These are phyloP conservation scores for Arthrinium puccinioides DNA, from an alignment of 2,329 filamentous ascomycete species.

Conservation along the genomic window DNA sequence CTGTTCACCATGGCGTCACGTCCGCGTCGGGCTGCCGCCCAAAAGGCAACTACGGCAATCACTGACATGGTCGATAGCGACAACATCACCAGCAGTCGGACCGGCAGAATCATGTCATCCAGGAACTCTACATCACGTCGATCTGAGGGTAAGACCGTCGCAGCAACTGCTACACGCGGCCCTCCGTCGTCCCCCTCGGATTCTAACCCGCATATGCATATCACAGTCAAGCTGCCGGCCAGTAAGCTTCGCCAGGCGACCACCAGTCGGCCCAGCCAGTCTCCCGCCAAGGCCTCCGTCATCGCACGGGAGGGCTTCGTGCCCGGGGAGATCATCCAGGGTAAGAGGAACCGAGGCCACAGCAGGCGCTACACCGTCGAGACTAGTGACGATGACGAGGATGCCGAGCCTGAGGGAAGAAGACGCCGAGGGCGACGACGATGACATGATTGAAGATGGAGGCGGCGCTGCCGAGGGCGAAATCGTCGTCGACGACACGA, in stretches of 20 bases:
- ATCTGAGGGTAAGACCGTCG: conserved; percentile 37
- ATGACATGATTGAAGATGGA: conserved; percentile 17
- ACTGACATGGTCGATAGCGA: conserved; percentile 46
- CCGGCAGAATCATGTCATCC: conserved; percentile 37
- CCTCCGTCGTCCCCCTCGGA: conserved; percentile 35
- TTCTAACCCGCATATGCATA: conserved; percentile 37
- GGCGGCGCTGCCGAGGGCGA: conserved; percentile 25
- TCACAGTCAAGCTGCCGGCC: conserved; percentile 45
- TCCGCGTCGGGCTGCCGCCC: conserved; percentile 35
- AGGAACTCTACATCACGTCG: conserved; percentile 37
- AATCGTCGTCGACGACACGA: conserved; percentile 24
- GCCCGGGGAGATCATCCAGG: conserved; percentile 39
- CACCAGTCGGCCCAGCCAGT: conserved; percentile 24
- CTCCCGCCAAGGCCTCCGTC: conserved; percentile 16
- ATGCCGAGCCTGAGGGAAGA: conserved; percentile 32
- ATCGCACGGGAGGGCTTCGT: conserved; percentile 29
- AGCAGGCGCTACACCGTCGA: conserved; percentile 57
- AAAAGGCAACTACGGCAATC: conserved; percentile 36
- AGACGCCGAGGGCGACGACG: conserved; percentile 31
- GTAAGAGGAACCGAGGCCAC: conserved; percentile 45
- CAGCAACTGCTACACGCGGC: conserved; percentile 34
- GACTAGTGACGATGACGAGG: conserved; percentile 36
- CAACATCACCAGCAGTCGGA: conserved; percentile 24
- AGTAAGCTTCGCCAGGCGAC: conserved; percentile 45
- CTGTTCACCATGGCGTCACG: conserved; percentile 22